Evolutionary conservation across 106 monocot species (phyloP).

Genomic region (Amphibolis antarctica): DNA sequence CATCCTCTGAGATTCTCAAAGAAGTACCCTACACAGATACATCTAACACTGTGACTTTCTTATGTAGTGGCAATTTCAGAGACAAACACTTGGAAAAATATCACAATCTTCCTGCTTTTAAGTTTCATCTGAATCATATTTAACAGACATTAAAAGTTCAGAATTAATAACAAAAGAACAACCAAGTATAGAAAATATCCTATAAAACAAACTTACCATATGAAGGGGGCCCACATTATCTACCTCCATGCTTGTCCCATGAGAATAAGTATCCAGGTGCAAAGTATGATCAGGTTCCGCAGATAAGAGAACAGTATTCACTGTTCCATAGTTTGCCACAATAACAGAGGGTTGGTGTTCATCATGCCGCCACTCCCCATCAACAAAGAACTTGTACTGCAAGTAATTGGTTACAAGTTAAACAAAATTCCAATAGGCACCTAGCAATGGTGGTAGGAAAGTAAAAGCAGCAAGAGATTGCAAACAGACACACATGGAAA

Average conservation of each 20-base stretch:
- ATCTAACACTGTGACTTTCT: conserved; percentile 28
- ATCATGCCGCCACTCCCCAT: conserved; percentile 90
- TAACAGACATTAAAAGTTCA: background rate
- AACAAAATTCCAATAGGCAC: background rate
- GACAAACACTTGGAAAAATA: no score
- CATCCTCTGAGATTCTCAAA: conserved; percentile 39
- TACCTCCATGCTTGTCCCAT: conserved; percentile 63
- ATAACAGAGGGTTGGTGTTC: conserved; percentile 53
- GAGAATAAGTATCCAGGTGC: conserved; percentile 27
- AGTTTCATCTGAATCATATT: no score
- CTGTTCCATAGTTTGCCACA: conserved; percentile 60
- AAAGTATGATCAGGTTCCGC: conserved; percentile 42
- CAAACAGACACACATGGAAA: background rate
- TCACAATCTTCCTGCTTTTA: no score
- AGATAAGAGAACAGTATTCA: conserved; percentile 56
- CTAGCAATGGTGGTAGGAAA: background rate
- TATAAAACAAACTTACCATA: conserved; percentile 25
- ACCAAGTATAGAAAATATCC: background rate
- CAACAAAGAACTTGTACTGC: conserved; percentile 95
- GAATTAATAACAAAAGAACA: background rate
- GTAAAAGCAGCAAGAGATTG: background rate
- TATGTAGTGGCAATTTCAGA: conserved; percentile 1
- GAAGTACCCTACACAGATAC: conserved; percentile 15
- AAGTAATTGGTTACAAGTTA: background rate
- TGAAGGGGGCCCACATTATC: conserved; percentile 48